Evolutionary conservation across 371 early-diverging fungal species (phyloP).

Genomic region (Syncephalis plumigaleata): DNA sequence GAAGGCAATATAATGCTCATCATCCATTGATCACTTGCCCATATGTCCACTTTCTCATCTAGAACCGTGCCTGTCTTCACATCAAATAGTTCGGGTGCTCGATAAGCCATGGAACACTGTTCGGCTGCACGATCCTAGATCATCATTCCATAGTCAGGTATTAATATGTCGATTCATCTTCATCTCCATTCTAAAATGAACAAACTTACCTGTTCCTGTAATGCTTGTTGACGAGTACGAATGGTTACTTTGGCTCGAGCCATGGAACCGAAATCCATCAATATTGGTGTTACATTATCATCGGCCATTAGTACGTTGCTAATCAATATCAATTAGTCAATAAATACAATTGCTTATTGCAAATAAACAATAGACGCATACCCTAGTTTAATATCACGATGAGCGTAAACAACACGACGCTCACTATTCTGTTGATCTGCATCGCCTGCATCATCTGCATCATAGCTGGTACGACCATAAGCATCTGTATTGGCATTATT

Average conservation of each 20-base stretch:
- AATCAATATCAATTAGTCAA: slow-evolving; percentile 1
- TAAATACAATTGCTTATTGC: neutral
- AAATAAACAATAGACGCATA: slow-evolving; percentile 9
- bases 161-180: too few species aligned
- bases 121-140: slow-evolving; percentile 50
- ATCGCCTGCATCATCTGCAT: neutral
- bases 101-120: slow-evolving; percentile 53
- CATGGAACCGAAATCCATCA: slow-evolving; percentile 69
- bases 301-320: slow-evolving; percentile 40
- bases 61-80: slow-evolving; percentile 37
- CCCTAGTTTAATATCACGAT: slow-evolving; percentile 70
- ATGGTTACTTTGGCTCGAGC: slow-evolving; percentile 33
- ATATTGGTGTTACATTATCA: slow-evolving; percentile 40
- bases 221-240: slow-evolving; percentile 35
- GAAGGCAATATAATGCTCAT: neutral
- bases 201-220: slow-evolving; percentile 42
- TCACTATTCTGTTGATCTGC: slow-evolving; percentile 8
- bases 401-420: slow-evolving; percentile 36
- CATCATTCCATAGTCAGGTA: neutral
- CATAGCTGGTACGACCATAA: neutral
- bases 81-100: slow-evolving; percentile 71
- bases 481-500: neutral
- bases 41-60: slow-evolving; percentile 58
- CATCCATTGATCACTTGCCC: slow-evolving; percentile 18
- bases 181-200: too few species aligned